Evolutionary conservation across 2,329 filamentous ascomycete genomes (phyloP).

Genomic region (Fonsecaea multimorphosa): DNA sequence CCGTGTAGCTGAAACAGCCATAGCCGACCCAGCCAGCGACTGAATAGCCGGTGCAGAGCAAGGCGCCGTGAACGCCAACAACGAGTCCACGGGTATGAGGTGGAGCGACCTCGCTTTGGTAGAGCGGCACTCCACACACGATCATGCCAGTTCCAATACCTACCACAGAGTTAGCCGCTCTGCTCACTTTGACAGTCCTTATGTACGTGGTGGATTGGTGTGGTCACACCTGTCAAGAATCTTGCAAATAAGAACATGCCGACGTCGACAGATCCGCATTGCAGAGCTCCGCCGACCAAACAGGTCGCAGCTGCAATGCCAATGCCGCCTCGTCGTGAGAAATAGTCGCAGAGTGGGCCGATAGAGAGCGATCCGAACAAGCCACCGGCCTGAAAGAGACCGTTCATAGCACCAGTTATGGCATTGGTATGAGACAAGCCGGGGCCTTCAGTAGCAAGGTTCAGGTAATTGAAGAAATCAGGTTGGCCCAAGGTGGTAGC

Average conservation of each 20-base stretch:
- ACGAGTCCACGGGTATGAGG: conserved; percentile 22
- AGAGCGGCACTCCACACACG: conserved; percentile 15
- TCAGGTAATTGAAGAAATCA: conserved; percentile 47
- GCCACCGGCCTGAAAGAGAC: conserved; percentile 51
- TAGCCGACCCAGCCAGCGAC: conserved; percentile 22
- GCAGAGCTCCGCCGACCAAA: conserved; percentile 23
- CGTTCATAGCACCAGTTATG: conserved; percentile 45
- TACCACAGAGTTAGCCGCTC: background rate
- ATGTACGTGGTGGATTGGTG: background rate
- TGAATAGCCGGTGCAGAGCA: conserved; percentile 17
- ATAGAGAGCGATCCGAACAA: conserved; percentile 45
- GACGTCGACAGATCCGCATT: conserved; percentile 17
- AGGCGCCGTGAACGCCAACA: conserved; percentile 17
- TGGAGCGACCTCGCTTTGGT: conserved; percentile 22
- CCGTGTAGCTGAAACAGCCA: conserved; percentile 12
- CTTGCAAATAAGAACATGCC: conserved; percentile 27
- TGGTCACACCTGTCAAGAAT: conserved; percentile 6
- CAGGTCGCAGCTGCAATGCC: conserved; percentile 42
- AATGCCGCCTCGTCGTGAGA: conserved; percentile 35
- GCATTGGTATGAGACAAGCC: conserved; percentile 42
- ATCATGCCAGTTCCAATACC: conserved; percentile 13
- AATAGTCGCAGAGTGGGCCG: conserved; percentile 3
- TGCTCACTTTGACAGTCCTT: too few species aligned
- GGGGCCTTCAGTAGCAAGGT: conserved; percentile 42
- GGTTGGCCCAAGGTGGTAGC: conserved; percentile 26